Conservation (phyloP, 75 land plant genomes). For the Picea glauca region DNA sequence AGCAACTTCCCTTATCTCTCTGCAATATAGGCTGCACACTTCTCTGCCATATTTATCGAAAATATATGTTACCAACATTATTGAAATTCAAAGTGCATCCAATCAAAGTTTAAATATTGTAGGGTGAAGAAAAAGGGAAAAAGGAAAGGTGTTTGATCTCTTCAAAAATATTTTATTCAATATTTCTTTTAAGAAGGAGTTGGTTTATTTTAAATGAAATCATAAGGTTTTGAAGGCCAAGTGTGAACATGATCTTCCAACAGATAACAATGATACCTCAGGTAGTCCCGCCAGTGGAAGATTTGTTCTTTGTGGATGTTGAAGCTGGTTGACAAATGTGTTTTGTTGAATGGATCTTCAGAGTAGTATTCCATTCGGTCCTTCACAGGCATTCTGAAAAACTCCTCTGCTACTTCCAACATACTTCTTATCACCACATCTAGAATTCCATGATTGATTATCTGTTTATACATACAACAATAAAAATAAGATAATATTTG, state of each 20-base stretch:
- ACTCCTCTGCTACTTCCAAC: constrained; percentile 15
- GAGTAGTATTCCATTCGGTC: constrained; percentile 18
- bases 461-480: too few species aligned
- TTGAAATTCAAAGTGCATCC: too few species aligned
- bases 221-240: constrained; percentile 32
- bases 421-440: constrained; percentile 14
- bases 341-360: constrained; percentile 9
- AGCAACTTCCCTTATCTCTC: constrained; percentile 20
- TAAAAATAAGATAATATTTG: too few species aligned
- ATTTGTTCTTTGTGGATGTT: not conserved
- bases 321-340: constrained; percentile 21
- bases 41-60: constrained; percentile 14
- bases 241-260: constrained; percentile 22
- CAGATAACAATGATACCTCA: constrained; percentile 22
- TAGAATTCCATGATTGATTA: constrained; percentile 18
- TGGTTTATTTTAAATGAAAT: not conserved
- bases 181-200: too few species aligned
- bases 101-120: too few species aligned
- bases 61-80: too few species aligned
- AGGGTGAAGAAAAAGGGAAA: too few species aligned
- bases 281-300: constrained; percentile 26
- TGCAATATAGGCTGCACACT: constrained; percentile 27
- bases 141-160: too few species aligned
- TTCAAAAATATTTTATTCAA: too few species aligned
- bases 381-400: constrained; percentile 30